Conservation (phyloP, 2,329 filamentous ascomycete genomes). For the Colletotrichum orchidophilum region DNA sequence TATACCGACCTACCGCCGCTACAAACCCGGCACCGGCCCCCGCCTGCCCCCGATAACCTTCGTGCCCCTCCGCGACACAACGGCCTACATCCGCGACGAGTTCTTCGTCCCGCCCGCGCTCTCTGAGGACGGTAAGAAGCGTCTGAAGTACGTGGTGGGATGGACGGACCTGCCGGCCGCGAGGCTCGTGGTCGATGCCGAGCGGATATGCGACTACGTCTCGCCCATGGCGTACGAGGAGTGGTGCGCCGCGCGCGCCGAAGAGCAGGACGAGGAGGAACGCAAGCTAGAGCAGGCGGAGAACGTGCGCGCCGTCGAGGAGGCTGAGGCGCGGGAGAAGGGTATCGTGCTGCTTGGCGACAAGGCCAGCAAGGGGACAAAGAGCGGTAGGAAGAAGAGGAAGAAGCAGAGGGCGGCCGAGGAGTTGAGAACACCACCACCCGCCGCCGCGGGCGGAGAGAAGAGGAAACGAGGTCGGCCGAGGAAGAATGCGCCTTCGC, state of each 20-base stretch:
- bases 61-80: conserved; percentile 58
- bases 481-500: conserved; percentile 42
- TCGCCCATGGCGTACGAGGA: conserved; percentile 65
- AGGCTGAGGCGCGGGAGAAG: conserved; percentile 10
- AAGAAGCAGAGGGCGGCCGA: background rate
- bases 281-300: conserved; percentile 39
- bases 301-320: conserved; percentile 20
- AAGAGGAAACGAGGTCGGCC: conserved; percentile 35
- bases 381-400: background rate
- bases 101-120: conserved; percentile 53
- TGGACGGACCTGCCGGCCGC: conserved; percentile 63
- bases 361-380: background rate
- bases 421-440: background rate
- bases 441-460: conserved; percentile 35
- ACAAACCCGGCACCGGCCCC: conserved; percentile 59
- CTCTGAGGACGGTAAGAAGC: conserved; percentile 49
- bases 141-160: conserved; percentile 63
- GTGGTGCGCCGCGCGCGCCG: conserved; percentile 60
- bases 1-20: conserved; percentile 27
- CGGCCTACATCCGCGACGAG: conserved; percentile 66
- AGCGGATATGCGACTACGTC: conserved; percentile 65
- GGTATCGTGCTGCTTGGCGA: background rate
- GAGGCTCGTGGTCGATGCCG: conserved; percentile 55
- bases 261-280: conserved; percentile 53
- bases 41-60: conserved; percentile 57